These are phyloP conservation scores for Aspergillaceae sp. DNA, from an alignment of 2,329 filamentous ascomycete genomes.

Conservation along the genomic window DNA sequence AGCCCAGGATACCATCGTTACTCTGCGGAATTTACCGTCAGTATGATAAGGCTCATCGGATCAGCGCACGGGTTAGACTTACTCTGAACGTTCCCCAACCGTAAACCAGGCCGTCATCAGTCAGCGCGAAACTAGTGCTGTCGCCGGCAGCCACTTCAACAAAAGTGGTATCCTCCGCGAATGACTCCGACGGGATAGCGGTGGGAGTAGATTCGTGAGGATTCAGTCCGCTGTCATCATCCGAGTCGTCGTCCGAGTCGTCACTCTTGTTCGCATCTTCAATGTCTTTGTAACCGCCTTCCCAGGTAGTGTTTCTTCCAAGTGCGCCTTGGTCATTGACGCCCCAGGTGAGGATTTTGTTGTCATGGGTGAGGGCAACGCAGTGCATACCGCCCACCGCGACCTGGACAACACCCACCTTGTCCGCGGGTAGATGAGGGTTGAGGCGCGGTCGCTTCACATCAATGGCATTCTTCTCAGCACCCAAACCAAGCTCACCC, in stretches of 20 bases:
- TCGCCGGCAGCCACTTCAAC: constrained; percentile 52
- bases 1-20: constrained; percentile 57
- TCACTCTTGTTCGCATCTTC: constrained; percentile 30
- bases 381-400: constrained; percentile 77
- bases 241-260: constrained; percentile 39
- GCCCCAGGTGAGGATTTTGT: constrained; percentile 77
- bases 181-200: constrained; percentile 39
- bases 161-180: constrained; percentile 48
- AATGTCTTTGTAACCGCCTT: constrained; percentile 52
- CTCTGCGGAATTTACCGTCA: constrained; percentile 32
- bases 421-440: constrained; percentile 46
- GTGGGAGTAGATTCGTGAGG: constrained; percentile 48
- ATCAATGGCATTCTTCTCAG: constrained; percentile 57
- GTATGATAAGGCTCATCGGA: not conserved
- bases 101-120: constrained; percentile 52
- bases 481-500: constrained; percentile 74
- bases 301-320: constrained; percentile 63
- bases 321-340: constrained; percentile 79
- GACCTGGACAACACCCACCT: constrained; percentile 62
- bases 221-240: constrained; percentile 47
- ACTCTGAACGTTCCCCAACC: constrained; percentile 56
- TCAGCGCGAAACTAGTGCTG: constrained; percentile 52
- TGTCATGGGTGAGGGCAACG: constrained; percentile 66
- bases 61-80: constrained; percentile 15
- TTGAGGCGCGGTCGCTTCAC: constrained; percentile 68